phyloP scores from a whole-genome alignment of 148 eudicot species.

The Nepenthes gracilis region DNA sequence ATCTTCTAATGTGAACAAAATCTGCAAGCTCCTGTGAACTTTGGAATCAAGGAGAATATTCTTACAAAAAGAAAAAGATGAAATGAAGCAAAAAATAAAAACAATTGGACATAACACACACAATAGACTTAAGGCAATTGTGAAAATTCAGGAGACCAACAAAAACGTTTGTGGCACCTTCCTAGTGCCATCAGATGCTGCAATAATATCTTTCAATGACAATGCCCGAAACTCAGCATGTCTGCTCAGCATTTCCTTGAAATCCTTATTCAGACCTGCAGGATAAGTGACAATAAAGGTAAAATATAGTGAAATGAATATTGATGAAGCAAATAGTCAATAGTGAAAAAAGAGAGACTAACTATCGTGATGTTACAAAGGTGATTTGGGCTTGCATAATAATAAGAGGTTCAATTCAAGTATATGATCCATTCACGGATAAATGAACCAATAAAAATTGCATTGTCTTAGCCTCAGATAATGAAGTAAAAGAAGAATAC shows the following conservation, averaged over 20 bases:
- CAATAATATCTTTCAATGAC: slow-evolving; percentile 52
- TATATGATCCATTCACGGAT: too few species aligned
- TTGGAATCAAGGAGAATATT: slow-evolving; percentile 48
- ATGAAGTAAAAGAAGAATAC: too few species aligned
- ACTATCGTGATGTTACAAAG: too few species aligned
- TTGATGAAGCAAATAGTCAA: not conserved
- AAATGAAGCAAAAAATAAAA: not conserved
- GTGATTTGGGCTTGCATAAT: too few species aligned
- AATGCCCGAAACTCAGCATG: slow-evolving; percentile 66
- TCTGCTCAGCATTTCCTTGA: slow-evolving; percentile 49
- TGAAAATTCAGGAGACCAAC: not conserved
- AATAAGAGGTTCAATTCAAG: too few species aligned
- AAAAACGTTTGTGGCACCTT: slow-evolving; percentile 35
- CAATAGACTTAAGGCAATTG: not conserved
- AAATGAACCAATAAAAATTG: too few species aligned
- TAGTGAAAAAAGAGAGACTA: too few species aligned
- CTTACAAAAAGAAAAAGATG: slow-evolving; percentile 14
- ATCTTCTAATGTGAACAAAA: slow-evolving; percentile 80
- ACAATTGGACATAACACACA: not conserved
- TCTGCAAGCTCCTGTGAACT: slow-evolving; percentile 91
- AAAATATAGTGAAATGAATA: not conserved
- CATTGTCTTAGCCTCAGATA: too few species aligned
- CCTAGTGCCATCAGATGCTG: slow-evolving; percentile 91
- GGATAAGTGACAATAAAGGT: not conserved
- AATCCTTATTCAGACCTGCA: slow-evolving; percentile 78